A percentile compares a stretch with the other conserved stretches of the same genome.
Conservation (phyloP, 352 stramenopile genomes). For the Saprolegnia diclina region DNA sequence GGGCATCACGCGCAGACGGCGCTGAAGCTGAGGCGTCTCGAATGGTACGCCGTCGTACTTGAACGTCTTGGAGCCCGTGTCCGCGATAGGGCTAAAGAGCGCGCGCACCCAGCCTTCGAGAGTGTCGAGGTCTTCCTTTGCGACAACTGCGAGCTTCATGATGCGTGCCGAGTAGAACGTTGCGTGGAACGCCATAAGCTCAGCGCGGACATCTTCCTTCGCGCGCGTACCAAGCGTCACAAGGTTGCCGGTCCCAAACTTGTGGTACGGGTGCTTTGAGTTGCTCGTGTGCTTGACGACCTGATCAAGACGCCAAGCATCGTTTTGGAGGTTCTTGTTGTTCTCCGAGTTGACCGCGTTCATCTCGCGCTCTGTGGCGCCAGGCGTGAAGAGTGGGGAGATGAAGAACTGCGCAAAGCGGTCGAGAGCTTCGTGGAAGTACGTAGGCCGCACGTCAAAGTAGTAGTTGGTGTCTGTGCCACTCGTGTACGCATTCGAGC, state of each 20-base stretch:
- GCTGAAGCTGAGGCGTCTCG: conserved; percentile 17
- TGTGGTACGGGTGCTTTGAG: conserved; percentile 64
- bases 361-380: conserved; percentile 76
- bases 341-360: conserved; percentile 89
- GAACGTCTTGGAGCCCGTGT: conserved; percentile 58
- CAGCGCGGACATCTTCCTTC: conserved; percentile 37
- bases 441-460: conserved; percentile 77
- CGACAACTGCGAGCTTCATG: conserved; percentile 88
- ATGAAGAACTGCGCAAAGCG: conserved; percentile 92
- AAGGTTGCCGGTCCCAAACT: conserved; percentile 89
- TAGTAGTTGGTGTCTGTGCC: conserved; percentile 88
- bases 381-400: conserved; percentile 65
- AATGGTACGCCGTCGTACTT: conserved; percentile 31
- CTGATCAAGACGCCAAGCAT: conserved; percentile 68
- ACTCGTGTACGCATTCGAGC: conserved; percentile 87
- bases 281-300: conserved; percentile 36
- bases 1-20: conserved; percentile 30
- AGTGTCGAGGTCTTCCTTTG: conserved; percentile 80
- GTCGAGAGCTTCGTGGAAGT: conserved; percentile 71
- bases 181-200: conserved; percentile 80
- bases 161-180: conserved; percentile 87
- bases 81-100: conserved; percentile 80
- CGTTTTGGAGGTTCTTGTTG: conserved; percentile 81
- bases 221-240: conserved; percentile 27
- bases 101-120: conserved; percentile 67